These are phyloP conservation scores for Stenogyne calaminthoides DNA, from an alignment of 305 asterid species.

Conservation along the genomic window DNA sequence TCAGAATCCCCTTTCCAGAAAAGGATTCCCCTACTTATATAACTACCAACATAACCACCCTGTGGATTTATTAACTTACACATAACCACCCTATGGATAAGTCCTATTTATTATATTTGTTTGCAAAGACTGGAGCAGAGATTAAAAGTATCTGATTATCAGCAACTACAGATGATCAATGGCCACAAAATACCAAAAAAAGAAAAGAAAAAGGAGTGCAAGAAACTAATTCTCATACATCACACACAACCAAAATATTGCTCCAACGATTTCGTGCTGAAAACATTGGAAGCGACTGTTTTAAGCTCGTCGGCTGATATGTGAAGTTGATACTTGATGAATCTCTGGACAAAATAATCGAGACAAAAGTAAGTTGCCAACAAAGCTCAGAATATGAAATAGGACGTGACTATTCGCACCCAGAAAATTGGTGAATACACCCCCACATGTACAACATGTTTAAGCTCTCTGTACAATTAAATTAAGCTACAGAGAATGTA, in stretches of 20 bases:
- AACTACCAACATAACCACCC: too few species aligned
- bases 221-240: slow-evolving; percentile 27
- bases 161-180: slow-evolving; percentile 13
- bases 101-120: neutral
- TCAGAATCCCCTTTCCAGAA: too few species aligned
- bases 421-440: neutral
- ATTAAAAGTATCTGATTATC: neutral
- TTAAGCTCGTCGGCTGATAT: slow-evolving; percentile 68
- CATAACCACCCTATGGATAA: too few species aligned
- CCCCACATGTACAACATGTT: too few species aligned
- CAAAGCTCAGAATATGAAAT: neutral
- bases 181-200: slow-evolving; percentile 1
- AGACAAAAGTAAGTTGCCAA: neutral
- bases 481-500: neutral
- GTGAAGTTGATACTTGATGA: slow-evolving; percentile 84
- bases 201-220: neutral
- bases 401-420: neutral
- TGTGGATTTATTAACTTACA: too few species aligned
- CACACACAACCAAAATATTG: slow-evolving; percentile 70
- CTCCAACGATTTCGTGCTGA: slow-evolving; percentile 65
- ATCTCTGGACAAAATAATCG: slow-evolving; percentile 57
- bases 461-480: too few species aligned
- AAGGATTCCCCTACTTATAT: too few species aligned
- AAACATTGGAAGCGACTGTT: slow-evolving; percentile 56
- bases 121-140: neutral